Percentiles rank a stretch among this genome's conserved stretches.
Evolutionary conservation across 1,139 yeast species (phyloP).

Genomic region (Candida albicans): DNA sequence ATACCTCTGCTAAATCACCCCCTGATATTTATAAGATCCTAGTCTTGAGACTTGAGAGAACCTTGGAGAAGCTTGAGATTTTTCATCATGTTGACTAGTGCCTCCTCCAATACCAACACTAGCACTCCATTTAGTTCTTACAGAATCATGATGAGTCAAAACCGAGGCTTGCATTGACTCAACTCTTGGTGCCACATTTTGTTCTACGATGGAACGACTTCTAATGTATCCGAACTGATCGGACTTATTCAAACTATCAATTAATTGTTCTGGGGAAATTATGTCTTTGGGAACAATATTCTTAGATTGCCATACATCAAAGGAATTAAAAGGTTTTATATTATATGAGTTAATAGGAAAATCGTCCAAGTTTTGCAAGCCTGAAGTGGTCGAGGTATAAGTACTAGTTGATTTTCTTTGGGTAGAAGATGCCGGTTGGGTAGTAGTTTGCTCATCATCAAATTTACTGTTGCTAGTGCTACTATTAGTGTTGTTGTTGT

Average conservation of each 20-base stretch:
- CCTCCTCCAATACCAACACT: too few relatives aligned
- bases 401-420: conserved; percentile 12
- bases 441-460: conserved; percentile 5
- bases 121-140: not conserved
- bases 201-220: not conserved
- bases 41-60: conserved; percentile 2
- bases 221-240: not conserved
- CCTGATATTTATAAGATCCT: conserved; percentile 1
- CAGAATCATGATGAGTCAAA: not conserved
- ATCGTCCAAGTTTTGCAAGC: conserved; percentile 31
- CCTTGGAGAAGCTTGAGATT: not conserved
- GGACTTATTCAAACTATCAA: conserved; percentile 6
- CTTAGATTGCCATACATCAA: conserved; percentile 1
- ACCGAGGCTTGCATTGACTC: conserved; percentile 4
- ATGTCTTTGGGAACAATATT: conserved; percentile 7
- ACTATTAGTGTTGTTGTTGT: not conserved
- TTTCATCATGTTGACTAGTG: not conserved
- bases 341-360: conserved; percentile 27
- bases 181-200: not conserved
- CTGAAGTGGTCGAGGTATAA: conserved; percentile 17
- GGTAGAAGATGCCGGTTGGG: conserved; percentile 4
- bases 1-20: too few relatives aligned
- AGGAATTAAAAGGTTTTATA: not conserved
- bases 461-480: not conserved
- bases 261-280: conserved; percentile 5